A percentile compares a stretch with the other conserved stretches of the same genome.
These are phyloP conservation scores for Remersonia thermophila DNA, from an alignment of 2,329 filamentous ascomycete species.

Conservation along the genomic window DNA sequence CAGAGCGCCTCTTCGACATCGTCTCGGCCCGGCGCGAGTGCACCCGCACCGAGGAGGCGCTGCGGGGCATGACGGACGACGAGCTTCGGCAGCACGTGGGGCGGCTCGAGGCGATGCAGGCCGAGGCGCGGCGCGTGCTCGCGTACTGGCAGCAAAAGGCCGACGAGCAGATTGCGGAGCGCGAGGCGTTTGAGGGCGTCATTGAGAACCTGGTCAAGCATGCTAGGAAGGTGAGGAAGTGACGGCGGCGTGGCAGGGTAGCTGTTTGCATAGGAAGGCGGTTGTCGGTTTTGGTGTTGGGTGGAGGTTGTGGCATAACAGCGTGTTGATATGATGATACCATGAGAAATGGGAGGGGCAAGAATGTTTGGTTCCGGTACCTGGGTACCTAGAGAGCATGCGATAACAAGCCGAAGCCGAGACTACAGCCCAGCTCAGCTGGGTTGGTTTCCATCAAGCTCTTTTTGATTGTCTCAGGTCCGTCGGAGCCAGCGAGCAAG, in stretches of 20 bases:
- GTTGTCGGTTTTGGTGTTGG: neutral
- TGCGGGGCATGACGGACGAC: constrained; percentile 63
- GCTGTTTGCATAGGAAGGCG: neutral
- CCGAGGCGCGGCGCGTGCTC: constrained; percentile 61
- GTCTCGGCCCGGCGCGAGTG: constrained; percentile 68
- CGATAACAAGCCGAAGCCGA: too few relatives aligned
- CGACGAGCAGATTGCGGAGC: constrained; percentile 78
- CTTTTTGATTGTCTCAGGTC: too few relatives aligned
- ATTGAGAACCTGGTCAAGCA: constrained; percentile 95
- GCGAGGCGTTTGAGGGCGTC: constrained; percentile 89
- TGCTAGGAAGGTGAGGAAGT: constrained; percentile 73
- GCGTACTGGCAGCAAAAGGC: constrained; percentile 81
- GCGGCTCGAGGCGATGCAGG: constrained; percentile 56
- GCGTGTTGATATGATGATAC: neutral
- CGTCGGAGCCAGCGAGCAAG: too few relatives aligned
- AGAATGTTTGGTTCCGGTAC: too few relatives aligned
- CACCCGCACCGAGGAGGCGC: constrained; percentile 70
- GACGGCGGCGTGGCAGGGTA: neutral
- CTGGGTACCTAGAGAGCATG: too few relatives aligned
- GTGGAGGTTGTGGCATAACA: too few relatives aligned
- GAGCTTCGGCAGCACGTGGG: constrained; percentile 64
- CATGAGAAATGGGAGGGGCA: neutral
- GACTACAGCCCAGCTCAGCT: too few relatives aligned
- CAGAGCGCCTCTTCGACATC: constrained; percentile 66
- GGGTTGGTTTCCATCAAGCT: too few relatives aligned